Conservation (phyloP, 345 rosid genomes). For the Acer saccharum region DNA sequence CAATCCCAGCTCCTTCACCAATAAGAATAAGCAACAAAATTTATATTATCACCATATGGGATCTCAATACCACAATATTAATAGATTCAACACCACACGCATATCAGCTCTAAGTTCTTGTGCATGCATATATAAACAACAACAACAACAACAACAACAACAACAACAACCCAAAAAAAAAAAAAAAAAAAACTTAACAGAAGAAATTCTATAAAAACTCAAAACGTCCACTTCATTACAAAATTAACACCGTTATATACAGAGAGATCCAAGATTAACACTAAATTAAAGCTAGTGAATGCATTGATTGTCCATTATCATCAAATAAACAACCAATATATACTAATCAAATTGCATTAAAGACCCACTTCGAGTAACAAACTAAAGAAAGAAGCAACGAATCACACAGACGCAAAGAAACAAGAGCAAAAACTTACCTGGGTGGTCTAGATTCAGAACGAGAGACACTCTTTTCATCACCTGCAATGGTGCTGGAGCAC, state of each 20-base stretch:
- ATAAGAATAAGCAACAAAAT: constrained; percentile 8
- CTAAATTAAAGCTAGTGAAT: neutral
- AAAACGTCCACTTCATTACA: constrained; percentile 12
- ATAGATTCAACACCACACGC: neutral
- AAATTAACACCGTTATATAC: constrained; percentile 3
- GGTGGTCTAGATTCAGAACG: constrained; percentile 55
- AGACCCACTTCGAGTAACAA: constrained; percentile 10
- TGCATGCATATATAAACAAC: neutral
- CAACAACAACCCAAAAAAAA: no score
- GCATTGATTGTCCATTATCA: constrained; percentile 5
- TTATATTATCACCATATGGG: neutral
- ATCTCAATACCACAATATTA: neutral
- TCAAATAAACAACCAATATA: constrained; percentile 3
- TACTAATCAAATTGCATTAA: constrained; percentile 16
- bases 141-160: no score
- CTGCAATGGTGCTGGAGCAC: constrained; percentile 54
- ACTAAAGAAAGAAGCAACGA: no score
- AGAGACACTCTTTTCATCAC: constrained; percentile 50
- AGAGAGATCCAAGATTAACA: constrained; percentile 4
- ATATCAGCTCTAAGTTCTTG: neutral
- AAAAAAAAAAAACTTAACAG: neutral
- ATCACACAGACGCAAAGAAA: neutral
- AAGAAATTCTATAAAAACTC: neutral
- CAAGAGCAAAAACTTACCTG: constrained; percentile 40
- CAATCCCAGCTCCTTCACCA: constrained; percentile 5